Conservation (phyloP, 345 rosid genomes). For the Trapa bicornis region DNA sequence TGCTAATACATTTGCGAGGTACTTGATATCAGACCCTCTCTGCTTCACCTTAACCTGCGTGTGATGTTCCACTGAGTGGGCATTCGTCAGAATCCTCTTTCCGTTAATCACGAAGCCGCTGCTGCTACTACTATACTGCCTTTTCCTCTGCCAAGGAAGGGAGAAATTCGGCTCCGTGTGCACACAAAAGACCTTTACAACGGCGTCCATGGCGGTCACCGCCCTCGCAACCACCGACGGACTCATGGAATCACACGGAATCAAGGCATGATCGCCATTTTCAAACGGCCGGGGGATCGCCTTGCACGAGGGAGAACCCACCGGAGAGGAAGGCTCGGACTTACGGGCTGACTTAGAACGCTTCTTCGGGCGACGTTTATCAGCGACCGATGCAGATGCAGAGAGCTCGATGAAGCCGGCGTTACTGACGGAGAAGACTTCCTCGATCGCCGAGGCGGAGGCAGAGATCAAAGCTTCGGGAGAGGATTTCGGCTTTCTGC, state of each 20-base stretch:
- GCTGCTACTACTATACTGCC: slow-evolving; percentile 76
- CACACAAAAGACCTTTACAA: slow-evolving; percentile 82
- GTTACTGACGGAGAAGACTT: slow-evolving; percentile 20
- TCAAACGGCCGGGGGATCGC: slow-evolving; percentile 9
- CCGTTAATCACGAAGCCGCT: slow-evolving; percentile 71
- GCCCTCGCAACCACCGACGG: slow-evolving; percentile 21
- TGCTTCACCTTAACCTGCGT: slow-evolving; percentile 85
- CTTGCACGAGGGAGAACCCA: slow-evolving; percentile 2
- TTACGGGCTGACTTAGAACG: slow-evolving; percentile 17
- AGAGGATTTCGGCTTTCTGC: slow-evolving; percentile 31
- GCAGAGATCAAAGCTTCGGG: slow-evolving; percentile 14
- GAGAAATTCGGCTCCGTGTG: slow-evolving; percentile 91
- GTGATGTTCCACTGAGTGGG: slow-evolving; percentile 83
- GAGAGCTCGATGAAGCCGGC: slow-evolving; percentile 21
- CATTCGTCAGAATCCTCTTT: slow-evolving; percentile 73
- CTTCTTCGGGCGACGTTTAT: slow-evolving; percentile 26
- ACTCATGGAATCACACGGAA: not conserved
- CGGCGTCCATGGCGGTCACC: slow-evolving; percentile 74
- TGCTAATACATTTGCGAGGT: slow-evolving; percentile 71
- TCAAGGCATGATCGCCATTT: slow-evolving; percentile 11
- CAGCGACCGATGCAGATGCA: slow-evolving; percentile 5
- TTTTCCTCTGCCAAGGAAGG: slow-evolving; percentile 79
- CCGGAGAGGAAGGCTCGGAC: slow-evolving; percentile 16
- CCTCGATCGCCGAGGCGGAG: slow-evolving; percentile 16
- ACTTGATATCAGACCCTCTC: slow-evolving; percentile 83